A percentile compares a stretch with the other conserved stretches of the same genome.
These are phyloP conservation scores for Helenozyma baotianmanensis DNA, from an alignment of 805 yeast species.

Conservation along the genomic window DNA sequence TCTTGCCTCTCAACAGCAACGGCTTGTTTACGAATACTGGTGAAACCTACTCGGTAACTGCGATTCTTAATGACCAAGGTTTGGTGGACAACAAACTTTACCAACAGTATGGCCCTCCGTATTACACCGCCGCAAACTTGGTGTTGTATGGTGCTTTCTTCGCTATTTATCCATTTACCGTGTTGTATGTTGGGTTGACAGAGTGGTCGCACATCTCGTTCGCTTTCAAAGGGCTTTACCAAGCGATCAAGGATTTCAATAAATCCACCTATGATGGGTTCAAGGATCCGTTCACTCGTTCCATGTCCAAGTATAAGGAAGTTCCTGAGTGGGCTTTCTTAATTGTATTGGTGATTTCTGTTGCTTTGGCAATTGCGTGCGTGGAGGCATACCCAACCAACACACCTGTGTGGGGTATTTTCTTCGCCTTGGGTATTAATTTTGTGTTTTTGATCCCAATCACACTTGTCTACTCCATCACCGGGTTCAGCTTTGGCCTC, in stretches of 20 bases:
- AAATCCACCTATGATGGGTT: constrained; percentile 28
- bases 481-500: constrained; percentile 30
- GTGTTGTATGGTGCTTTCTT: constrained; percentile 21
- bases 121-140: constrained; percentile 20
- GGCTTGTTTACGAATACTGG: constrained; percentile 24
- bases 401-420: constrained; percentile 35
- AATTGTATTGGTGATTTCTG: constrained; percentile 21
- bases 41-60: constrained; percentile 15
- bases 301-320: constrained; percentile 31
- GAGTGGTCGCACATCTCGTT: constrained; percentile 13
- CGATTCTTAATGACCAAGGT: constrained; percentile 10
- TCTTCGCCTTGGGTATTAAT: constrained; percentile 30
- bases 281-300: constrained; percentile 27
- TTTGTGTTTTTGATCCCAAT: constrained; percentile 31
- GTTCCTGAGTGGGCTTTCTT: constrained; percentile 32
- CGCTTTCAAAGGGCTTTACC: constrained; percentile 11
- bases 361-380: constrained; percentile 30
- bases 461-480: constrained; percentile 23
- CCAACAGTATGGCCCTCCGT: constrained; percentile 18
- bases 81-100: constrained; percentile 16
- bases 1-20: constrained; percentile 22
- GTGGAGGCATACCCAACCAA: constrained; percentile 28
- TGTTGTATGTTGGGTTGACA: constrained; percentile 16
- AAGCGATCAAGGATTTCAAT: constrained; percentile 14
- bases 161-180: constrained; percentile 21